These are phyloP conservation scores for Pythium apleroticum DNA, from an alignment of 352 stramenopile species.

Conservation along the genomic window DNA sequence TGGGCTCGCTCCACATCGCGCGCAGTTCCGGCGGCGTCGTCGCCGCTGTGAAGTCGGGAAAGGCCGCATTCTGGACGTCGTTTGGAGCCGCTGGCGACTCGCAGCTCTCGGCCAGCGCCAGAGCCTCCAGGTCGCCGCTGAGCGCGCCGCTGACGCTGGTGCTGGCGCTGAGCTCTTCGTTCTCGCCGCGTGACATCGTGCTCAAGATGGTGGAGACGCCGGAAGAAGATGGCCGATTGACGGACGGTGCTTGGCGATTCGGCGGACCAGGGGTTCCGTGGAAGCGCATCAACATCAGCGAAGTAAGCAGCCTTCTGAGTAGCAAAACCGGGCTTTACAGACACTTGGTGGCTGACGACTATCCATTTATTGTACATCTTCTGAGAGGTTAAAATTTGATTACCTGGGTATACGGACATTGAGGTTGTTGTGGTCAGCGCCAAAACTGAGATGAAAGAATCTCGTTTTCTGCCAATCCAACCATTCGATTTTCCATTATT, in stretches of 20 bases:
- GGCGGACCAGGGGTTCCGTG: neutral
- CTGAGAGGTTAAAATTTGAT: too few species aligned
- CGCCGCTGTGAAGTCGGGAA: conserved; percentile 32
- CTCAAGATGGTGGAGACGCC: neutral
- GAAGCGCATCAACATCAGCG: conserved; percentile 8
- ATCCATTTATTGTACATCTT: too few species aligned
- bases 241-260: conserved; percentile 8
- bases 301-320: neutral
- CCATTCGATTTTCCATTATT: neutral
- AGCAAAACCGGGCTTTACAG: neutral
- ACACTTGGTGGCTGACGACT: neutral
- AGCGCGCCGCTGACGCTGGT: conserved; percentile 18
- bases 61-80: neutral
- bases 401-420: neutral
- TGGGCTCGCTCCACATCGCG: conserved; percentile 61
- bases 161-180: conserved; percentile 20
- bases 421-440: neutral
- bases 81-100: too few species aligned
- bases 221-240: conserved; percentile 9
- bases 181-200: conserved; percentile 23
- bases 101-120: conserved; percentile 26
- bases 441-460: conserved; percentile 1
- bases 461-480: neutral
- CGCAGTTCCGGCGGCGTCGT: conserved; percentile 40
- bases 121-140: conserved; percentile 13